Percentiles rank a stretch among this genome's conserved stretches.
These are phyloP conservation scores for Kodamaea leandrae DNA, from an alignment of 805 yeast genomes.

Conservation along the genomic window DNA sequence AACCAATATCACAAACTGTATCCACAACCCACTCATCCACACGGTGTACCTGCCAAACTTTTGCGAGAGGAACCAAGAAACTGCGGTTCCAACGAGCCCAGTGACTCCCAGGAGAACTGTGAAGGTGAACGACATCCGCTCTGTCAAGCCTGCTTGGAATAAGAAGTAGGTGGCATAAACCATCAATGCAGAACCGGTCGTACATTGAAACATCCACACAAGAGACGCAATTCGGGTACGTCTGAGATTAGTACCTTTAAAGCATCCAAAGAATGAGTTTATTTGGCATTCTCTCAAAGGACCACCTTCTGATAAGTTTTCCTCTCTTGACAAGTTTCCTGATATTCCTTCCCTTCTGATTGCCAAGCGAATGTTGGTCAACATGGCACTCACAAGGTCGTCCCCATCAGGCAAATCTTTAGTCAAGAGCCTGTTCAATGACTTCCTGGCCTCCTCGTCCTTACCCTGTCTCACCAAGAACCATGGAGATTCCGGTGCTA, in stretches of 20 bases:
- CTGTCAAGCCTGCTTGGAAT: slow-evolving; percentile 47
- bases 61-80: slow-evolving; percentile 44
- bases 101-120: slow-evolving; percentile 44
- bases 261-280: slow-evolving; percentile 49
- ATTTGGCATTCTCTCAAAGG: too few relatives aligned
- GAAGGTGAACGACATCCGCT: slow-evolving; percentile 44
- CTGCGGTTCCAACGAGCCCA: slow-evolving; percentile 44
- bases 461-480: slow-evolving; percentile 39
- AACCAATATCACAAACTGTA: slow-evolving; percentile 35
- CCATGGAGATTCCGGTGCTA: slow-evolving; percentile 50
- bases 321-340: slow-evolving; percentile 40
- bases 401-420: slow-evolving; percentile 34
- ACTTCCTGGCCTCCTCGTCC: slow-evolving; percentile 38
- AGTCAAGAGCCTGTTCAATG: slow-evolving; percentile 36
- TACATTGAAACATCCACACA: slow-evolving; percentile 46
- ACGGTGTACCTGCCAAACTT: slow-evolving; percentile 41
- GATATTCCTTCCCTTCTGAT: too few relatives aligned
- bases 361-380: slow-evolving; percentile 48
- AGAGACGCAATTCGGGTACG: slow-evolving; percentile 50
- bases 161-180: slow-evolving; percentile 53
- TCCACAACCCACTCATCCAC: slow-evolving; percentile 37
- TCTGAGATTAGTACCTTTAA: slow-evolving; percentile 45
- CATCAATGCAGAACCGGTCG: slow-evolving; percentile 47
- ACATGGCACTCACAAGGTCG: slow-evolving; percentile 36
- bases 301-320: slow-evolving; percentile 16